Conservation (phyloP, 495 filamentous ascomycete genomes). For the Daldinia bambusicola region DNA sequence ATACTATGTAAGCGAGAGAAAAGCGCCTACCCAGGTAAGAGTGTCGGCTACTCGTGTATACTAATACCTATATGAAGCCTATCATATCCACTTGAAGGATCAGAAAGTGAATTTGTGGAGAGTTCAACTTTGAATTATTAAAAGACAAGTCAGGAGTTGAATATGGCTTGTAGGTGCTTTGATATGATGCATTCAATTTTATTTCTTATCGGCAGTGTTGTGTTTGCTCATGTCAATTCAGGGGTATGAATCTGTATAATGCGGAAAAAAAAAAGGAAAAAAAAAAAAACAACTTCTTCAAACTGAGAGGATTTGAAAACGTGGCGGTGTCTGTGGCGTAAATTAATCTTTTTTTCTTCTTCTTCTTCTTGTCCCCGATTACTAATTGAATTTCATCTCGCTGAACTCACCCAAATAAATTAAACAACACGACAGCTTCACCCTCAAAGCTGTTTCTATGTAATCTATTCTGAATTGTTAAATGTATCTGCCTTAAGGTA, state of each 20-base stretch:
- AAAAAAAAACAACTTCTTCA: neutral
- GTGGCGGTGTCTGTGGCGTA: slow-evolving; percentile 40
- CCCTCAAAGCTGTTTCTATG: neutral
- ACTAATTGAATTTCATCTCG: slow-evolving; percentile 8
- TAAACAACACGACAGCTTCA: slow-evolving; percentile 8
- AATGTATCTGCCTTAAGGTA: too few species aligned
- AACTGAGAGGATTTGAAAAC: neutral
- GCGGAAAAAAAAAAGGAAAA: too few species aligned
- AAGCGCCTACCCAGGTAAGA: too few species aligned
- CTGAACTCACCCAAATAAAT: slow-evolving; percentile 18
- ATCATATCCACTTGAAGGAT: too few species aligned
- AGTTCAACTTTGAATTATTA: too few species aligned
- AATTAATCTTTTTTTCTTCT: slow-evolving; percentile 3
- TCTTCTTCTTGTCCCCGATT: neutral
- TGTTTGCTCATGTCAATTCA: slow-evolving; percentile 6
- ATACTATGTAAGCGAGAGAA: neutral
- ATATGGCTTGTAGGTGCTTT: too few species aligned
- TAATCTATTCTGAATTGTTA: slow-evolving; percentile 45
- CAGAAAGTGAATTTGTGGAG: too few species aligned
- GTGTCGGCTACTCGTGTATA: neutral
- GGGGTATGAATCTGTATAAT: slow-evolving; percentile 5
- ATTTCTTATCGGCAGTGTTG: too few species aligned
- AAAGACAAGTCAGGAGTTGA: too few species aligned
- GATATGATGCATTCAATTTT: too few species aligned
- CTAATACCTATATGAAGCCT: neutral